Evolutionary conservation across 768 basidiomycete genomes (phyloP).

Genomic region (Lactifluus pinguis): DNA sequence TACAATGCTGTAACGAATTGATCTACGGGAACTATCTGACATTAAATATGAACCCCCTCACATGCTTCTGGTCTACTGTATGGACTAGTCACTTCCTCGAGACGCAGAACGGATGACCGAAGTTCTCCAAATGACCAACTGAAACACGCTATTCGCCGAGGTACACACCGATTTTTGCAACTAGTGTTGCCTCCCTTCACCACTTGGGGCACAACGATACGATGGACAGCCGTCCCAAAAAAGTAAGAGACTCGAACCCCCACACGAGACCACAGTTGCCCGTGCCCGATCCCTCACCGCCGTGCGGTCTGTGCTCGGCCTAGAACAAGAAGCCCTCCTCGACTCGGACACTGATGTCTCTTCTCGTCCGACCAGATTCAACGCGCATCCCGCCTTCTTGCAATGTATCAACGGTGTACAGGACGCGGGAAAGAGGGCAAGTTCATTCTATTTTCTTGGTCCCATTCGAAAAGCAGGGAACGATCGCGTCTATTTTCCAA

Average conservation of each 20-base stretch:
- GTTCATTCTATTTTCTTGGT: neutral
- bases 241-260: neutral
- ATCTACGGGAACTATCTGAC: neutral
- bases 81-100: neutral
- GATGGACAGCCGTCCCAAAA: neutral
- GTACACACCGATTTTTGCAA: neutral
- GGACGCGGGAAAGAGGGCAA: neutral
- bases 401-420: neutral
- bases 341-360: neutral
- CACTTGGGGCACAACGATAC: neutral
- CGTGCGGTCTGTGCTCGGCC: neutral
- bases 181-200: neutral
- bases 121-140: neutral
- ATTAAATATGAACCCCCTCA: neutral
- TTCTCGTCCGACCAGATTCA: neutral
- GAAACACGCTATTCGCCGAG: neutral
- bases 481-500: neutral
- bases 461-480: neutral
- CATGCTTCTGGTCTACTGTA: neutral
- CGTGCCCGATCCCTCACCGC: neutral
- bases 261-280: too few relatives aligned
- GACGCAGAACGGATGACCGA: neutral
- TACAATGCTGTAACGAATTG: neutral
- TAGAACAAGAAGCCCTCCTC: neutral
- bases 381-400: neutral